Evolutionary conservation across 176 grass and related monocot species (phyloP), one percentile per base, ranked within the genome.

Genomic region (Puccinellia tenuiflora): DNA sequence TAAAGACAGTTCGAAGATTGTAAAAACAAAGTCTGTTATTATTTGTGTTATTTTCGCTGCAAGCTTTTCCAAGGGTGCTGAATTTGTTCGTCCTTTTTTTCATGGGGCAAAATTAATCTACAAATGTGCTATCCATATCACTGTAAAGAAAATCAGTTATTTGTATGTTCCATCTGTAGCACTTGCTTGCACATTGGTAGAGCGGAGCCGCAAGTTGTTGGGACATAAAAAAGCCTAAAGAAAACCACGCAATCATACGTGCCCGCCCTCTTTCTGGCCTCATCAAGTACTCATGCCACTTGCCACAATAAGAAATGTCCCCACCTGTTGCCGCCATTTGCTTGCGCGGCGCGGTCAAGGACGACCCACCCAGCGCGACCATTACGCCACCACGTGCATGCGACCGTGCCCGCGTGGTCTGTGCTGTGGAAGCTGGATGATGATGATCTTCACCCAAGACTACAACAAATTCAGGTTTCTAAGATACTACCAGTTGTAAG

Each of bases 181-280:
- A 48, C 46, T 48, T 14, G 42, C 42, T 45, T 45, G 43, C 43
- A n/a, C n/a, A 56, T 11, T 5, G 9, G 54, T 24, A 24, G 54
- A 56, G 54, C n/a, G 21, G 43, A 88, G 75, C 86, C 33, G 33
- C 86, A 88, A 73, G 77, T 53, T 63, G 77, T 53, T 63, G 57
- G 46, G 24, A 52, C 30, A 72, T 61, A 14, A 16, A 20, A 29
- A 86, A 28, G 22, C 30, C 20, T 6, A 34, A 86, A 75, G 14
- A 24, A 46, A 67, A 20, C 57, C 34, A 66, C 3, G 65, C 74
- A 64, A 79, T 88, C 34, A 88, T 83, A 25, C 6, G 39, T 39
- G n/a, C 6, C 38, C 79, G 5, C 21, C 2, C 34, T 22, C 6
- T 39, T 64, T 46, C n/a, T 37, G 29, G 15, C 68, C 28, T 20